phyloP scores from a whole-genome alignment of 1,284 basidiomycete species.

The Moesziomyces globuligerus region DNA sequence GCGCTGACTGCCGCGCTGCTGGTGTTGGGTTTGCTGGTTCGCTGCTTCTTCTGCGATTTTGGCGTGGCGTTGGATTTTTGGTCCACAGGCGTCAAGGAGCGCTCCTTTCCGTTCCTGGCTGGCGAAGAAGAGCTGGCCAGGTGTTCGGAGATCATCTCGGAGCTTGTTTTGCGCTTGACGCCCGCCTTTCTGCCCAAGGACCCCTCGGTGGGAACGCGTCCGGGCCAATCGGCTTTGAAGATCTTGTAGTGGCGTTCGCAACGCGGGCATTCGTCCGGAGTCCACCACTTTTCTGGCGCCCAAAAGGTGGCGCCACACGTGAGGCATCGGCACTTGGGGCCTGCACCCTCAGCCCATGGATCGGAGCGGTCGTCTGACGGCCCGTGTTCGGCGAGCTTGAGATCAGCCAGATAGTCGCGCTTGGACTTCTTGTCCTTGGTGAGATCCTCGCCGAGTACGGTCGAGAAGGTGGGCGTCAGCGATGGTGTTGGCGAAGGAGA shows the following conservation, averaged over 20 bases:
- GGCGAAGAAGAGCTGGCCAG: conserved; percentile 32
- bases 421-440: conserved; percentile 38
- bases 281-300: conserved; percentile 66
- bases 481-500: conserved; percentile 46
- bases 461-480: conserved; percentile 26
- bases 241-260: conserved; percentile 66
- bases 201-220: conserved; percentile 43
- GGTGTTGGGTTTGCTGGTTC: conserved; percentile 6
- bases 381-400: conserved; percentile 48
- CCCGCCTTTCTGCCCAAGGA: conserved; percentile 29
- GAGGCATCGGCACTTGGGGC: conserved; percentile 54
- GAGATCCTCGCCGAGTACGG: conserved; percentile 15
- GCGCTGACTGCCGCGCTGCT: conserved; percentile 4
- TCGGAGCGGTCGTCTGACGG: conserved; percentile 48
- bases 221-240: conserved; percentile 65
- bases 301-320: conserved; percentile 63
- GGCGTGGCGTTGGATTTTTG: conserved; percentile 18
- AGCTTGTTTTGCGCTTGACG: conserved; percentile 39
- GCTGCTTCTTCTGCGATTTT: conserved; percentile 29
- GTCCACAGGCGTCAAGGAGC: conserved; percentile 37
- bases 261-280: conserved; percentile 63
- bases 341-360: conserved; percentile 45
- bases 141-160: conserved; percentile 42
- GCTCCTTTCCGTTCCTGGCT: conserved; percentile 34
- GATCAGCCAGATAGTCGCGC: conserved; percentile 37